Evolutionary conservation across 2,329 filamentous ascomycete species (phyloP).

Genomic region (Podosphaera leucotricha): DNA sequence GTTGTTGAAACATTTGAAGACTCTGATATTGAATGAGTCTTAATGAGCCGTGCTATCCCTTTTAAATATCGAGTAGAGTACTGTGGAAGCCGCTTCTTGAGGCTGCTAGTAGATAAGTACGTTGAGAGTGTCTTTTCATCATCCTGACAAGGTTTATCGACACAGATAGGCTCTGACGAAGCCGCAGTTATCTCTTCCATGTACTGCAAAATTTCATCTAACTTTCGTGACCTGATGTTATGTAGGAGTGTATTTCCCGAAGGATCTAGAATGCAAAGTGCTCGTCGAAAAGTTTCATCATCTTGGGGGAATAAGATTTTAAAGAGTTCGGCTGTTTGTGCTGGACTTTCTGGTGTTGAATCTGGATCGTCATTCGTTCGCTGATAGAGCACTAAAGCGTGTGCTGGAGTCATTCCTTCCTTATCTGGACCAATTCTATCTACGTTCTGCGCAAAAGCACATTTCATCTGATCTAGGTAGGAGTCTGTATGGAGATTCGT

Average conservation of each 20-base stretch:
- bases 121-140: slow-evolving; percentile 1
- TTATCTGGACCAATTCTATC: slow-evolving; percentile 8
- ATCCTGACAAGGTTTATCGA: background rate
- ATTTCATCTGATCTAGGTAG: slow-evolving; percentile 7
- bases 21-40: slow-evolving; percentile 1
- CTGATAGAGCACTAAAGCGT: slow-evolving; percentile 5
- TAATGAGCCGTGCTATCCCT: slow-evolving; percentile 1
- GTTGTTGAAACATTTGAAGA: background rate
- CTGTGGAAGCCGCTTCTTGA: slow-evolving; percentile 1
- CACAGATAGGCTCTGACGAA: background rate
- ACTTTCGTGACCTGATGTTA: slow-evolving; percentile 5
- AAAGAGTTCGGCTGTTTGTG: slow-evolving; percentile 6
- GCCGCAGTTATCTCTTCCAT: slow-evolving; percentile 1
- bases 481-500: slow-evolving; percentile 6
- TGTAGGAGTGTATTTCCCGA: slow-evolving; percentile 6
- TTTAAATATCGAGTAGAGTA: slow-evolving; percentile 2
- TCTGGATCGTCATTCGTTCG: slow-evolving; percentile 5
- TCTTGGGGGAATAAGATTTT: slow-evolving; percentile 4
- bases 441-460: slow-evolving; percentile 5
- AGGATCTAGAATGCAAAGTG: slow-evolving; percentile 6
- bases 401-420: slow-evolving; percentile 7
- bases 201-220: slow-evolving; percentile 6
- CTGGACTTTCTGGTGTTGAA: slow-evolving; percentile 4
- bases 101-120: slow-evolving; percentile 1
- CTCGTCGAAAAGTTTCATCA: slow-evolving; percentile 5